Conservation (phyloP, 805 yeast genomes). For the Yarrowia alimentaria region DNA sequence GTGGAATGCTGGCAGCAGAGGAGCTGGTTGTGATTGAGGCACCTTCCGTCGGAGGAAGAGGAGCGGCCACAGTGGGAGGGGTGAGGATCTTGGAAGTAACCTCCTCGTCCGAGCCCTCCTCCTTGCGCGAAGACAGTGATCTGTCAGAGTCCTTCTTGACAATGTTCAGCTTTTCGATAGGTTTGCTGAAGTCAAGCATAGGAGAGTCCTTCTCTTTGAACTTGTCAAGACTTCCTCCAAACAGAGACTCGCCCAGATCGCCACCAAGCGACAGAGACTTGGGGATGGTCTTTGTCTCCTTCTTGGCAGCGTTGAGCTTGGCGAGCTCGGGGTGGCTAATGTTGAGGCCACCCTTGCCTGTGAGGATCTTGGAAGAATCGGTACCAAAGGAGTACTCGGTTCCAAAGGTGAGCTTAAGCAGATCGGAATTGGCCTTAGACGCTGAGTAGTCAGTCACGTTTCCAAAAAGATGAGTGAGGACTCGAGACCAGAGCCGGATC, state of each 20-base stretch:
- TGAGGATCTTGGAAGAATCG: conserved; percentile 7
- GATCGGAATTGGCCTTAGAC: conserved; percentile 5
- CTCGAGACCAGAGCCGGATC: conserved; percentile 19
- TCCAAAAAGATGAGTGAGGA: conserved; percentile 12
- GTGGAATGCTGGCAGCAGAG: too few species aligned
- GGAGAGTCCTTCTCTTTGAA: too few species aligned
- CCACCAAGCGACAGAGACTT: too few species aligned
- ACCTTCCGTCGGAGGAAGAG: too few species aligned
- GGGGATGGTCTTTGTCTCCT: neutral
- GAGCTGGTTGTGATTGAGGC: too few species aligned
- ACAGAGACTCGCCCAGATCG: conserved; percentile 18
- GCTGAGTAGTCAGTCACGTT: conserved; percentile 26
- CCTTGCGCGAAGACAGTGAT: too few species aligned
- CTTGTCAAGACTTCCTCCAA: conserved; percentile 19
- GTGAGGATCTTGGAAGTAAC: neutral
- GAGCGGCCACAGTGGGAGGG: neutral
- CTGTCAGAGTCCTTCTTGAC: conserved; percentile 12
- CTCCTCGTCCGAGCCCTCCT: too few species aligned
- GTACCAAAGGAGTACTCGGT: conserved; percentile 21
- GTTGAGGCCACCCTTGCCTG: conserved; percentile 15
- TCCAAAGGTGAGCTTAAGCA: conserved; percentile 21
- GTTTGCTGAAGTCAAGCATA: too few species aligned
- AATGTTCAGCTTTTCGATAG: conserved; percentile 5
- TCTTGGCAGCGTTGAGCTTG: neutral
- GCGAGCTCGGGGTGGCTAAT: too few species aligned